A percentile compares a stretch with the other conserved stretches of the same genome.
Conservation (phyloP, 78 protist species). For the Dictyostelium intermedium region DNA sequence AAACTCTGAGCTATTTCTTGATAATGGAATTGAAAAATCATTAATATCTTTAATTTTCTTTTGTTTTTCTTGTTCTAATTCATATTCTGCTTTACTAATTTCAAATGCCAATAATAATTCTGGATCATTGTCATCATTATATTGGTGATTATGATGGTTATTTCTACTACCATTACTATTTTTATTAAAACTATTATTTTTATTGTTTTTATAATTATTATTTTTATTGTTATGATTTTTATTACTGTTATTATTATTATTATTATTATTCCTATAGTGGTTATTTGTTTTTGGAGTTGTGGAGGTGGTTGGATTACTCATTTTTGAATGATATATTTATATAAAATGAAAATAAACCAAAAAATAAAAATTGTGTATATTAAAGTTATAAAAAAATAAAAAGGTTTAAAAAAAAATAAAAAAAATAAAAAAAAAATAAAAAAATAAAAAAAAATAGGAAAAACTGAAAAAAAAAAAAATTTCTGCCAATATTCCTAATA, state of each 20-base stretch:
- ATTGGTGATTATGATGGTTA: not conserved
- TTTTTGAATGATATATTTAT: too few species aligned
- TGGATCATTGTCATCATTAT: conserved; percentile 8
- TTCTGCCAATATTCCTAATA: too few species aligned
- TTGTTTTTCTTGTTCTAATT: conserved; percentile 8
- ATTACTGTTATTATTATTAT: not conserved
- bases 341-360: not conserved
- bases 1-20: not conserved
- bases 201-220: not conserved
- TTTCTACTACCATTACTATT: not conserved
- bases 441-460: too few species aligned
- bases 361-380: too few species aligned
- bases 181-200: not conserved
- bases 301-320: not conserved
- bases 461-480: too few species aligned
- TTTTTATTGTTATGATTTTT: not conserved
- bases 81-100: conserved; percentile 41
- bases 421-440: too few species aligned
- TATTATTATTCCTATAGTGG: not conserved
- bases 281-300: not conserved
- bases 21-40: not conserved
- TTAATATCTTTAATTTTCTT: not conserved
- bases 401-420: too few species aligned
- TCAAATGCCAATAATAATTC: conserved; percentile 37
- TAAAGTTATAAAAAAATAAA: not conserved